A percentile compares a stretch with the other conserved stretches of the same genome.
phyloP scores from a whole-genome alignment of 2,329 filamentous ascomycete genomes.

The Incumbomyces delicatus region DNA sequence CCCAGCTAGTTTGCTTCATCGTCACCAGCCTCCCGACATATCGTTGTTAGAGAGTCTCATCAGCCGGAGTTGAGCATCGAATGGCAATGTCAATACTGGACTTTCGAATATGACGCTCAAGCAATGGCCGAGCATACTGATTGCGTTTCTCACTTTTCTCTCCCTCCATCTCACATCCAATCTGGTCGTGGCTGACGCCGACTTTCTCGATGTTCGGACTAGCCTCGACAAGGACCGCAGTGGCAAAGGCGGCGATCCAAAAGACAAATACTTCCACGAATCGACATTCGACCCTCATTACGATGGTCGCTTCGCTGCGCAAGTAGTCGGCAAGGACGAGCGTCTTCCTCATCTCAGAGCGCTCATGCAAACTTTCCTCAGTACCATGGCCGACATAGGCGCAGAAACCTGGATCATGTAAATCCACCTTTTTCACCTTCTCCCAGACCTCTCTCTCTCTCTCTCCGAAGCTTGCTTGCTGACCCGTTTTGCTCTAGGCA shows the following conservation, averaged over 20 bases:
- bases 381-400: constrained; percentile 47
- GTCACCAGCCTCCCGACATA: not conserved
- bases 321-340: constrained; percentile 37
- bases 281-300: constrained; percentile 27
- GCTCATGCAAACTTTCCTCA: constrained; percentile 47
- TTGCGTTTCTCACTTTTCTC: not conserved
- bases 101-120: not conserved
- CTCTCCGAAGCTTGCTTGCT: too few species aligned
- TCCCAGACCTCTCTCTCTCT: too few species aligned
- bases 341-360: constrained; percentile 40
- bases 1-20: too few species aligned
- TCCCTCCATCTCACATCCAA: not conserved
- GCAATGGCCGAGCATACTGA: not conserved
- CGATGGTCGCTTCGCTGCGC: constrained; percentile 46
- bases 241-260: constrained; percentile 30
- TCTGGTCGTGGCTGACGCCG: constrained; percentile 26
- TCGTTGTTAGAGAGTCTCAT: too few species aligned
- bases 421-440: too few species aligned
- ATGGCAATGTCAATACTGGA: not conserved
- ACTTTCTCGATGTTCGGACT: constrained; percentile 36
- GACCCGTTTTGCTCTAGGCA: constrained; percentile 25
- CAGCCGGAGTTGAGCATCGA: too few species aligned
- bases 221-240: constrained; percentile 32
- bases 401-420: constrained; percentile 53
- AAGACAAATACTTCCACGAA: constrained; percentile 43